Percentiles rank a stretch among this genome's conserved stretches.
phyloP scores from a whole-genome alignment of 306 rosid species.

The Corylus avellana region DNA sequence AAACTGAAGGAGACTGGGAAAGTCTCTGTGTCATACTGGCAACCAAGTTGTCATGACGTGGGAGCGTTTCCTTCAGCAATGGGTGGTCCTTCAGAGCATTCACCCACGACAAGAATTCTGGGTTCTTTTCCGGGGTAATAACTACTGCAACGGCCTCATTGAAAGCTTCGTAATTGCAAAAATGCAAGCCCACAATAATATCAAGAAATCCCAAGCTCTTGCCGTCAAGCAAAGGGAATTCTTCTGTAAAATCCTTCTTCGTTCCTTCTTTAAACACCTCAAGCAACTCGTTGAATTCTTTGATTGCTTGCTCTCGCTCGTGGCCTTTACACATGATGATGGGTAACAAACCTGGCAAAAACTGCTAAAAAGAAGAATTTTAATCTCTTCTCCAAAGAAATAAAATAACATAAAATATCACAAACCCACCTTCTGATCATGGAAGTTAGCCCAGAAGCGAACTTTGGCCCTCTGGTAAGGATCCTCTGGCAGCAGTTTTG shows the following conservation, averaged over 20 bases:
- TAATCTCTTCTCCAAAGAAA: background rate
- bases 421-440: slow-evolving; percentile 24
- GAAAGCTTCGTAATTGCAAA: slow-evolving; percentile 33
- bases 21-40: slow-evolving; percentile 13
- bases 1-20: background rate
- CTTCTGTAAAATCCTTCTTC: slow-evolving; percentile 30
- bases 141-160: slow-evolving; percentile 27
- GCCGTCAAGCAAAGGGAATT: slow-evolving; percentile 12
- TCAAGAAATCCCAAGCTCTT: slow-evolving; percentile 38
- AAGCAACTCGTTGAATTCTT: slow-evolving; percentile 15
- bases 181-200: slow-evolving; percentile 37
- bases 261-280: slow-evolving; percentile 46
- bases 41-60: slow-evolving; percentile 44
- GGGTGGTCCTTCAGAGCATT: slow-evolving; percentile 41
- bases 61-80: slow-evolving; percentile 39
- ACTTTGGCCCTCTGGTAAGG: slow-evolving; percentile 40
- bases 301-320: slow-evolving; percentile 31
- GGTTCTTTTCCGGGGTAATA: slow-evolving; percentile 12
- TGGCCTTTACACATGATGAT: slow-evolving; percentile 30
- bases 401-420: background rate
- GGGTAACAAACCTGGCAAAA: background rate
- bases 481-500: slow-evolving; percentile 38
- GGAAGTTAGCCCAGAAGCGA: slow-evolving; percentile 44
- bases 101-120: slow-evolving; percentile 37
- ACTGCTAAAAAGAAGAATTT: slow-evolving; percentile 7